These are phyloP conservation scores for Amphirosellinia nigrospora DNA, from an alignment of 495 filamentous ascomycete genomes.

Conservation along the genomic window DNA sequence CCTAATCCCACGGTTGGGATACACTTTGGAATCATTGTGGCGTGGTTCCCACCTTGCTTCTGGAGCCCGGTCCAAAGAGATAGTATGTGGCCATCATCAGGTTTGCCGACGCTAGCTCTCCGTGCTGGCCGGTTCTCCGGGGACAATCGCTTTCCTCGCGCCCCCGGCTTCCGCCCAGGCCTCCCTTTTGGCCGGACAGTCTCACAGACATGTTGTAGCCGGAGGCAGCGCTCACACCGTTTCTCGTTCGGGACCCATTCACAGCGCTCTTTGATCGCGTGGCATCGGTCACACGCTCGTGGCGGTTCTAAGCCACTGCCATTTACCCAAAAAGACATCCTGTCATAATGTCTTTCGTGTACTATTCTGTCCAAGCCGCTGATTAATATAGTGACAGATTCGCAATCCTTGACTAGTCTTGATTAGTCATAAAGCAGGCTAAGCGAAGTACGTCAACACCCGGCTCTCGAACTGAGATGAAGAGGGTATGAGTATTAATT, in stretches of 20 bases:
- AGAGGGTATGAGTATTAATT: too few relatives aligned
- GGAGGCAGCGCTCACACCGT: conserved; percentile 31
- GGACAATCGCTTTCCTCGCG: conserved; percentile 13
- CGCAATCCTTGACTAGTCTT: background rate
- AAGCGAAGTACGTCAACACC: too few relatives aligned
- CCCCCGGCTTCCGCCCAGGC: conserved; percentile 27
- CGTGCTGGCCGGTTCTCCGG: background rate
- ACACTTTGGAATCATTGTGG: background rate
- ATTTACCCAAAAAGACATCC: conserved; percentile 7
- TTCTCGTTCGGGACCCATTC: conserved; percentile 14
- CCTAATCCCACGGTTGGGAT: background rate
- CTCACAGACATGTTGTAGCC: conserved; percentile 30
- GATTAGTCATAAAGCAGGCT: background rate
- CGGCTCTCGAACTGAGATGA: too few relatives aligned
- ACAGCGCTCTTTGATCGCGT: conserved; percentile 37
- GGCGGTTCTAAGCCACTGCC: conserved; percentile 1
- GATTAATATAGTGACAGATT: background rate
- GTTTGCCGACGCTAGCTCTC: background rate
- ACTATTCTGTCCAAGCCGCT: background rate
- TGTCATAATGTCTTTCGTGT: background rate
- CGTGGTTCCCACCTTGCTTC: background rate
- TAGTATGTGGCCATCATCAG: background rate
- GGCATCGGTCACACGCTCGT: conserved; percentile 35
- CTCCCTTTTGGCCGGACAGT: conserved; percentile 23
- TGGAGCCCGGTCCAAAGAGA: background rate